A percentile compares a stretch with the other conserved stretches of the same genome.
Evolutionary conservation across 2,329 filamentous ascomycete genomes (phyloP).

Genomic region (Hortaea werneckii): DNA sequence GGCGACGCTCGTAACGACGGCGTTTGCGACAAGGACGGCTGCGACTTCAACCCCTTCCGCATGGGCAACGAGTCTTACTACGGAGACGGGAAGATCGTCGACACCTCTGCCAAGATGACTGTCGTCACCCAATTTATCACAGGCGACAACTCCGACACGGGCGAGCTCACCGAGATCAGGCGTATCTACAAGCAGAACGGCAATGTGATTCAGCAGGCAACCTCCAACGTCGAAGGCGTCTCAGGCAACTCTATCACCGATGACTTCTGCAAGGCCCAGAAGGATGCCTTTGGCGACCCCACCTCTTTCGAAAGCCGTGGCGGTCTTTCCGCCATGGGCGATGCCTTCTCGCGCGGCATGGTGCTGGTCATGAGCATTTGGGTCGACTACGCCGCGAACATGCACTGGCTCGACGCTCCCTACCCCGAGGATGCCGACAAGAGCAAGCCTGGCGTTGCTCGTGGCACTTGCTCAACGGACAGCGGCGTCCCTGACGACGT

Average conservation of each 20-base stretch:
- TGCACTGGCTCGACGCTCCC: conserved; percentile 60
- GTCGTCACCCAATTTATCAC: conserved; percentile 59
- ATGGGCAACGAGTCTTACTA: conserved; percentile 55
- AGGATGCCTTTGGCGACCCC: conserved; percentile 22
- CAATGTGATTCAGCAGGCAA: conserved; percentile 47
- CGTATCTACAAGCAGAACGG: conserved; percentile 58
- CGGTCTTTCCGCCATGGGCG: conserved; percentile 46
- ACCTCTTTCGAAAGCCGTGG: conserved; percentile 46
- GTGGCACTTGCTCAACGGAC: conserved; percentile 45
- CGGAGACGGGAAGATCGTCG: conserved; percentile 47
- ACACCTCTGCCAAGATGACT: conserved; percentile 48
- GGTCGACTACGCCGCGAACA: conserved; percentile 58
- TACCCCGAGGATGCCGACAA: conserved; percentile 12
- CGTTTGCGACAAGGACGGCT: conserved; percentile 54
- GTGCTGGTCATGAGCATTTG: conserved; percentile 55
- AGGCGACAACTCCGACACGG: conserved; percentile 38
- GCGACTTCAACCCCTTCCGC: conserved; percentile 51
- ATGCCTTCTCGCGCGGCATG: conserved; percentile 48
- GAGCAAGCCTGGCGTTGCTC: conserved; percentile 27
- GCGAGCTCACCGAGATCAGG: conserved; percentile 50
- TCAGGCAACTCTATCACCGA: conserved; percentile 47
- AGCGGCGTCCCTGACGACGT: conserved; percentile 45
- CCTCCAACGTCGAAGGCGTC: conserved; percentile 34
- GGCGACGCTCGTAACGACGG: conserved; percentile 40
- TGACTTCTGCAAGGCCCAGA: conserved; percentile 42